Evolutionary conservation across 208 protist genomes (phyloP).

Genomic region (Paratrypanosoma confusum): DNA sequence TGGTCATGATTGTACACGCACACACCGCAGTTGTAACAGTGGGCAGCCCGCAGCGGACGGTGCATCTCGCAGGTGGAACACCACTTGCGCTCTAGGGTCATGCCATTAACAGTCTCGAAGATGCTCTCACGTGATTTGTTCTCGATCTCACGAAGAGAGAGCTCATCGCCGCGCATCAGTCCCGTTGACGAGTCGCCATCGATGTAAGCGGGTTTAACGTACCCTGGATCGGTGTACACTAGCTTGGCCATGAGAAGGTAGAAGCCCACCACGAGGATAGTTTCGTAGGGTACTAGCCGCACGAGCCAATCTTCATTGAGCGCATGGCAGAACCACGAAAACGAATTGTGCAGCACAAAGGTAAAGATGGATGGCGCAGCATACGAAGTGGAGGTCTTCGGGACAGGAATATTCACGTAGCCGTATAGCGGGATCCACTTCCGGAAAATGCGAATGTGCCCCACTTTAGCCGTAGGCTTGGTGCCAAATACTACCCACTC

Average conservation of each 20-base stretch:
- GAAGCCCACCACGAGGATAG: slow-evolving; percentile 29
- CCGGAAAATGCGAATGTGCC: slow-evolving; percentile 68
- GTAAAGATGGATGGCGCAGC: slow-evolving; percentile 25
- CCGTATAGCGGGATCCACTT: slow-evolving; percentile 51
- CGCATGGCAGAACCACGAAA: slow-evolving; percentile 18
- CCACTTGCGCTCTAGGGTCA: slow-evolving; percentile 83
- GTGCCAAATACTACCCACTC: slow-evolving; percentile 73
- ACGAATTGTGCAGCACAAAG: slow-evolving; percentile 14
- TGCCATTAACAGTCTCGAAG: slow-evolving; percentile 61
- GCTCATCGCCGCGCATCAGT: slow-evolving; percentile 12
- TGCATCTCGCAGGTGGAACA: slow-evolving; percentile 81
- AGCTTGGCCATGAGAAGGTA: slow-evolving; percentile 27
- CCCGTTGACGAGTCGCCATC: not conserved
- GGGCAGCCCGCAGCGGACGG: slow-evolving; percentile 70
- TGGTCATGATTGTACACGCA: slow-evolving; percentile 84
- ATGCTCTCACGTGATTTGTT: slow-evolving; percentile 40
- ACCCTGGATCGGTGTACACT: slow-evolving; percentile 73
- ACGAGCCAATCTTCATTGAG: slow-evolving; percentile 33
- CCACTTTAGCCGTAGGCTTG: slow-evolving; percentile 42
- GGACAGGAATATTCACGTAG: slow-evolving; percentile 45
- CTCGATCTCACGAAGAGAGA: slow-evolving; percentile 63
- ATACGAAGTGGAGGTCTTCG: slow-evolving; percentile 62
- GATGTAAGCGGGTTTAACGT: slow-evolving; percentile 63
- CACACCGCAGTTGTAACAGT: slow-evolving; percentile 84
- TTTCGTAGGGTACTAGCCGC: slow-evolving; percentile 12